Base-by-base conservation (phyloP, 1,284 basidiomycete genomes). In the Blastosporella zonata region DNA sequence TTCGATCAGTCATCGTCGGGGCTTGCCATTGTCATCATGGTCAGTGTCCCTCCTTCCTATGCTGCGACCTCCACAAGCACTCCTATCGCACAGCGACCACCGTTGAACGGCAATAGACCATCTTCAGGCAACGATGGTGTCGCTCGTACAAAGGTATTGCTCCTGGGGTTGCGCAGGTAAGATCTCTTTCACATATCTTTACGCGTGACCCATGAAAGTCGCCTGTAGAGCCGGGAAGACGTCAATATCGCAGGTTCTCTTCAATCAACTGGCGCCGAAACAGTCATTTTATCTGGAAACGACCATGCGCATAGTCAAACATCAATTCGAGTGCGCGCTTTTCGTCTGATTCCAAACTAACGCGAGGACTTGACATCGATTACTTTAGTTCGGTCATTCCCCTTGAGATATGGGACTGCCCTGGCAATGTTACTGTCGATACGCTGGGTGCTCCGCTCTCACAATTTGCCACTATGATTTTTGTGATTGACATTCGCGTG, bases 401-500 rank as follows among this genome's bases (percentile, higher is more conserved):
- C 1, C 81, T 98, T 20, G 90, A 97, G 64, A 83, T 98, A 62
- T 97, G 93, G 92, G 95, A 98, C 63, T 91, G 91, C 54, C 96
- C 96, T 0, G 90, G 91, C 22, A 90, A 86, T 50, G 81, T 85
- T 46, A 84, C 90, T 3, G 76, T 87, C 2, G 86, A 92, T 22
- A 80, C 82, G 15, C 75, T 93, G 18, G 86, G 84, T 15, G 78
- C 78, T 1, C 79, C 87, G 1, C 73, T 94, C 20, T 78, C 80
- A 35, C 77, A 86, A 25, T 93, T 94, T 61, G 78, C 87, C 0
- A 83, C 85, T 0, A 75, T 98, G 56, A 83, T 98, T 29, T 99
- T 95, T 62, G 93, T 98, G n/a, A 90, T 98, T 59, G 96, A 98
- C 63, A 95, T 97, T 51, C 90, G 94, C 67, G 92, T 92, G 59